Base-by-base conservation (phyloP, 2,329 filamentous ascomycete genomes). In the Setomelanomma holmii region DNA sequence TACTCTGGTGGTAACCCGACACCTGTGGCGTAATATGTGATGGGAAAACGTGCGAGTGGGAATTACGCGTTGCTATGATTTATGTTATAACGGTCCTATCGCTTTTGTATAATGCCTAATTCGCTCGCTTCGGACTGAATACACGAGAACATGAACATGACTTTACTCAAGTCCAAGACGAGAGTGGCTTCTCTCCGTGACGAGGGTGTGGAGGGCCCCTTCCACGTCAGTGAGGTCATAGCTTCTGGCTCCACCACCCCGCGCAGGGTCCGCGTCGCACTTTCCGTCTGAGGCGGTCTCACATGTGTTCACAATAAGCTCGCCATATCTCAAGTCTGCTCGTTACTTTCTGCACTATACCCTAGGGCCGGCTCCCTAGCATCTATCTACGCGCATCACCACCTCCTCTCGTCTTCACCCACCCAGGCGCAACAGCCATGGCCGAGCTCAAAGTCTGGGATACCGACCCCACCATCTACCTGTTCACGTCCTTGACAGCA, bases 401-500 rank as follows among this genome's bases (percentile, higher is more conserved):
- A 30, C 55, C 41, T 11, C 55, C 20, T 53, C 48, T 24, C 36
- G 43, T 21, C 53, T 45, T 30, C 42, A 36, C 42, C 53, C 40
- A 30, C 51, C 45, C 40, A 10, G 41, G 45, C 34, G 48, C 33
- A 21, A 39, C 52, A 60, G 56, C 44, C 55, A 75, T 74, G 69
- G 51, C 64, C 34, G 77, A 79, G 49, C 74, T 80, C 57, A 69
- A 66, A 49, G 69, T 72, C 53, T 79, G 76, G 59, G 78, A 80
- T 53, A 75, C 74, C 51, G 78, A 80, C 60, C 75, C 75, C 3
- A 75, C 75, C 12, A 86, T 99, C 57, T 99, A 95, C 80, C 89
- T 99, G 67, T 97, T 96, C 79, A 98, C 95, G 55, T 98, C 93
- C 46, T 84, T 99, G 49, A 98, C 95, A 17, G 91, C 95, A 53